Percentiles rank a stretch among this genome's conserved stretches.
phyloP scores from a whole-genome alignment of 2,329 filamentous ascomycete species.

The Apiospora sp. region DNA sequence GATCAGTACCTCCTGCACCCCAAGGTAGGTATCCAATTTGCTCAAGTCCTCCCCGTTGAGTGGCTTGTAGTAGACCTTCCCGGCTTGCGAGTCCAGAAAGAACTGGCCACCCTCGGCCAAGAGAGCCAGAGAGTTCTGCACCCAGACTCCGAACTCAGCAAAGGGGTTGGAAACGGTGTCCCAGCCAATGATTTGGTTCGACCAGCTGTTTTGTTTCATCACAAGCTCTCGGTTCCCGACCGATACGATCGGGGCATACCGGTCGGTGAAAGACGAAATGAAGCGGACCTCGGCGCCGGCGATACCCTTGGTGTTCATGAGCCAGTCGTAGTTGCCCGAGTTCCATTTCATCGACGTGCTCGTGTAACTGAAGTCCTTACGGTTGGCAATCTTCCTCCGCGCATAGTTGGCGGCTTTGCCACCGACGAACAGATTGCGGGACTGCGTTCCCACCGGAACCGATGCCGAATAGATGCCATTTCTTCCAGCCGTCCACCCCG shows the following conservation, averaged over 20 bases:
- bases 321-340: conserved; percentile 15
- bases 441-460: not conserved
- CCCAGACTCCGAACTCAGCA: conserved; percentile 17
- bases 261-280: conserved; percentile 17
- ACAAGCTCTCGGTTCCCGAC: conserved; percentile 14
- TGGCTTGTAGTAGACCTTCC: conserved; percentile 23
- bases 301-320: conserved; percentile 1
- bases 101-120: conserved; percentile 5
- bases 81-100: conserved; percentile 10
- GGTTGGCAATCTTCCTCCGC: conserved; percentile 15
- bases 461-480: conserved; percentile 18
- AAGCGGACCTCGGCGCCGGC: conserved; percentile 14
- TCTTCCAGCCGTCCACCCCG: not conserved
- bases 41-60: conserved; percentile 6
- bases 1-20: conserved; percentile 10
- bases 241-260: conserved; percentile 13
- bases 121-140: conserved; percentile 9
- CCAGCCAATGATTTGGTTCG: conserved; percentile 19
- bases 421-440: conserved; percentile 15
- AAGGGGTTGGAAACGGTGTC: conserved; percentile 10
- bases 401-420: conserved; percentile 19
- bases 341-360: conserved; percentile 17
- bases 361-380: conserved; percentile 20
- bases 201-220: conserved; percentile 19
- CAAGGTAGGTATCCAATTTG: not conserved